phyloP scores from a whole-genome alignment of 116 monocot genomes.

The Cymodocea nodosa region DNA sequence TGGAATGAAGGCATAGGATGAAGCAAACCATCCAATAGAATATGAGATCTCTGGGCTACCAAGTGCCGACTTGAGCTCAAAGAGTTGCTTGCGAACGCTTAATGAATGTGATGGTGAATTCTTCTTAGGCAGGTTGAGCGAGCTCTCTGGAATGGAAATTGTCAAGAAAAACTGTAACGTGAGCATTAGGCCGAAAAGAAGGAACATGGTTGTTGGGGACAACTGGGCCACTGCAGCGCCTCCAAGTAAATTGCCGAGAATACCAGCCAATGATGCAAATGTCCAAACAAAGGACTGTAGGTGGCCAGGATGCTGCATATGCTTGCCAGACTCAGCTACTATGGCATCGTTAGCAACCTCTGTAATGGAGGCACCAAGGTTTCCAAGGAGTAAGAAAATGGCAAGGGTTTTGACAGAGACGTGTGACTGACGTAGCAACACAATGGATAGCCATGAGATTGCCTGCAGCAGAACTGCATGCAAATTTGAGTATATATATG shows the following conservation, averaged over 20 bases:
- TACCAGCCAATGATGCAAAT: slow-evolving; percentile 38
- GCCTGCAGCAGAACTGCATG: slow-evolving; percentile 73
- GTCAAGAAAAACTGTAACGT: slow-evolving; percentile 40
- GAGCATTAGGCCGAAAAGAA: slow-evolving; percentile 39
- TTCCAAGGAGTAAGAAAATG: slow-evolving; percentile 52
- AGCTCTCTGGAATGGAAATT: slow-evolving; percentile 32
- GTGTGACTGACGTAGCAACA: slow-evolving; percentile 21
- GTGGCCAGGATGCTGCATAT: slow-evolving; percentile 17
- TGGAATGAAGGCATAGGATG: slow-evolving; percentile 50
- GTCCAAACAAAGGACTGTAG: slow-evolving; percentile 73
- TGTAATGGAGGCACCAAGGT: slow-evolving; percentile 70
- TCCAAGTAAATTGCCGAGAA: slow-evolving; percentile 59
- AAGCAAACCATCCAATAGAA: slow-evolving; percentile 52
- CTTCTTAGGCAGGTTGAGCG: slow-evolving; percentile 36
- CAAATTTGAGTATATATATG: neutral
- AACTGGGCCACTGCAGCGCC: slow-evolving; percentile 33
- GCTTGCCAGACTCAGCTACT: slow-evolving; percentile 61
- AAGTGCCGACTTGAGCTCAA: slow-evolving; percentile 29
- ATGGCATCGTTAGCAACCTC: slow-evolving; percentile 95
- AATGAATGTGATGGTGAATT: neutral
- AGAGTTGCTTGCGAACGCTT: slow-evolving; percentile 27
- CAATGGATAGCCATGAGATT: slow-evolving; percentile 65
- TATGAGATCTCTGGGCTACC: slow-evolving; percentile 40
- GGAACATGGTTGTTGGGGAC: slow-evolving; percentile 45
- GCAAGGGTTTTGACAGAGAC: slow-evolving; percentile 29